phyloP scores from a whole-genome alignment of 768 basidiomycete genomes.

The Mycena venus region DNA sequence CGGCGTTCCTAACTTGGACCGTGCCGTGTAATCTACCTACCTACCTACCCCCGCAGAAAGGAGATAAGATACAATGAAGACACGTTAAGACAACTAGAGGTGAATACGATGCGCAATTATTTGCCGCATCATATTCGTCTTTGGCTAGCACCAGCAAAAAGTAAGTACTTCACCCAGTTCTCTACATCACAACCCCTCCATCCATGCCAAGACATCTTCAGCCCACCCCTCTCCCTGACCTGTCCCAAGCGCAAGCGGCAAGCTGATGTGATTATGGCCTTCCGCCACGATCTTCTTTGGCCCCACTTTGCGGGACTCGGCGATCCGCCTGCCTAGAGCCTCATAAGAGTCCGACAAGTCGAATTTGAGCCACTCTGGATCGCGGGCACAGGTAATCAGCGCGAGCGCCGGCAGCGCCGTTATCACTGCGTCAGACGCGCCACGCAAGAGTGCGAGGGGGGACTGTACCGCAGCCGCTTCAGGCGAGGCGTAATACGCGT shows the following conservation, averaged over 20 bases:
- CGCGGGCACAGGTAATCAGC: neutral
- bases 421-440: neutral
- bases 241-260: slow-evolving; percentile 1
- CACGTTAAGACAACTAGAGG: too few relatives aligned
- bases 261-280: slow-evolving; percentile 24
- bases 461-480: neutral
- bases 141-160: too few relatives aligned
- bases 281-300: neutral
- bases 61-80: too few relatives aligned
- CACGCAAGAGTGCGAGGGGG: neutral
- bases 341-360: neutral
- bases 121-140: too few relatives aligned
- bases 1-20: too few relatives aligned
- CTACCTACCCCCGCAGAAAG: too few relatives aligned
- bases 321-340: too few relatives aligned
- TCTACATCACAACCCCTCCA: neutral
- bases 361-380: slow-evolving; percentile 10
- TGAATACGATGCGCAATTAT: too few relatives aligned
- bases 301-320: too few relatives aligned
- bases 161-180: too few relatives aligned
- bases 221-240: slow-evolving; percentile 27
- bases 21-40: too few relatives aligned
- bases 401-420: neutral
- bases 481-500: slow-evolving; percentile 6
- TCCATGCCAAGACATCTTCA: slow-evolving; percentile 23